These are phyloP conservation scores for Protoeuglena noctilucae DNA, from an alignment of 139 green algal genomes.

Conservation along the genomic window DNA sequence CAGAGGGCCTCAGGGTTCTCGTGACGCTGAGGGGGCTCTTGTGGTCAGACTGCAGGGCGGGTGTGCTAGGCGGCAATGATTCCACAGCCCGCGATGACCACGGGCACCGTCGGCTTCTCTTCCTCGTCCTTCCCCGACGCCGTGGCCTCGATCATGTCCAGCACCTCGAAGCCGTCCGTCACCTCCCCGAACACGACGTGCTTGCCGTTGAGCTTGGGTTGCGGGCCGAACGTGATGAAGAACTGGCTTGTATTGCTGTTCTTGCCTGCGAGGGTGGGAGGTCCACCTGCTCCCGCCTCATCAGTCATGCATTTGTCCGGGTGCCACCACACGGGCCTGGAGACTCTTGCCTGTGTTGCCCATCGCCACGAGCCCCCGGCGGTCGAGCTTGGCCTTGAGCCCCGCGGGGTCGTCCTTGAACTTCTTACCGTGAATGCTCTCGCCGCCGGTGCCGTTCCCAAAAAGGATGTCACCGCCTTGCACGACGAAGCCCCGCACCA, in stretches of 20 bases:
- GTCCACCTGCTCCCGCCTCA: too few relatives aligned
- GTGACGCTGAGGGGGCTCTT: too few relatives aligned
- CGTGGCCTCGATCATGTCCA: constrained; percentile 28
- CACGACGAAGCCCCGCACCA: constrained; percentile 50
- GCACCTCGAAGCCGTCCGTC: constrained; percentile 49
- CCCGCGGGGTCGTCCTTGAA: constrained; percentile 63
- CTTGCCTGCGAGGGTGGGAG: too few relatives aligned
- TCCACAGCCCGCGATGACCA: background rate
- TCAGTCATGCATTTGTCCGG: too few relatives aligned
- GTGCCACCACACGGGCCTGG: too few relatives aligned
- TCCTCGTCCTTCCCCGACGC: background rate
- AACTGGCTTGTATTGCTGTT: constrained; percentile 78
- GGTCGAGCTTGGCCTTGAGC: constrained; percentile 56
- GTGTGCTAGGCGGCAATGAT: too few relatives aligned
- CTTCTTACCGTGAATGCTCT: constrained; percentile 59
- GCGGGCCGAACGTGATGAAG: constrained; percentile 55
- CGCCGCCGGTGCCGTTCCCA: constrained; percentile 56
- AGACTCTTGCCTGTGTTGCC: too few relatives aligned
- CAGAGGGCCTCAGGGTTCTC: too few relatives aligned
- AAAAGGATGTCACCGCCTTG: constrained; percentile 62
- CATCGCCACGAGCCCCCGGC: constrained; percentile 48
- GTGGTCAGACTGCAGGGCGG: too few relatives aligned
- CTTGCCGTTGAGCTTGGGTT: constrained; percentile 57
- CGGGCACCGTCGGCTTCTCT: background rate
- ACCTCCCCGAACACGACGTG: constrained; percentile 74